Evolutionary conservation across 208 protist genomes (phyloP), one percentile per base, ranked within the genome.

Genomic region (Trypanosoma congolense): DNA sequence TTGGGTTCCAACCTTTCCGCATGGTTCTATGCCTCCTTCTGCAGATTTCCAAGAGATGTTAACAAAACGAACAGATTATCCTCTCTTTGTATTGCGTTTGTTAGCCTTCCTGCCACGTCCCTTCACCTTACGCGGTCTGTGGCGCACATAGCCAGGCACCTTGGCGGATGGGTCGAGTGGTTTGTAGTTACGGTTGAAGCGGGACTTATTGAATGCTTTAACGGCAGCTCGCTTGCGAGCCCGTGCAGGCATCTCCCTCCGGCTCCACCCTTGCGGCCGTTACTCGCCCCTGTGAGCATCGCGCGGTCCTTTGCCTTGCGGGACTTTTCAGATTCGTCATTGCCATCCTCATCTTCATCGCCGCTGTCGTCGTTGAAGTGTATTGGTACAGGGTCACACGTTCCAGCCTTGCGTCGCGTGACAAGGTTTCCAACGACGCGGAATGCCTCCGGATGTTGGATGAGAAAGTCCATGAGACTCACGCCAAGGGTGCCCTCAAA

Each of bases 151-250:
- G 6, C 87, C 87, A 1, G 83, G 83, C 65, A 94, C 87, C 51
- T 75, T 69, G 35, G 81, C 83, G 6, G 73, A 76, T 4, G 80
- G 64, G 62, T 91, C 81, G 30, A 86, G 52, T 24, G 70, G 67
- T 66, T 92, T 90, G 68, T 92, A 86, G 71, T 94, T 94, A 26
- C 77, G 73, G 64, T 94, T 87, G 58, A 80, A 88, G 43, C 83
- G 75, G 22, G 52, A 54, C 47, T 75, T 67, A 52, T 94, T 94
- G 62, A 90, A 84, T 43, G 48, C 70, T 70, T 92, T 87, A 28
- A 72, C 56, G 16, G 61, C 45, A 1, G 66, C 55, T 60, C 75
- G 77, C 75, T 92, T 91, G 12, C 76, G 73, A 8, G 82, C 80
- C 1, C 80, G 73, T 26, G 75, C 55, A 3, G 83, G 74, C 41